Evolutionary conservation across 768 basidiomycete species (phyloP).

Genomic region (Lyophyllum shimeji): DNA sequence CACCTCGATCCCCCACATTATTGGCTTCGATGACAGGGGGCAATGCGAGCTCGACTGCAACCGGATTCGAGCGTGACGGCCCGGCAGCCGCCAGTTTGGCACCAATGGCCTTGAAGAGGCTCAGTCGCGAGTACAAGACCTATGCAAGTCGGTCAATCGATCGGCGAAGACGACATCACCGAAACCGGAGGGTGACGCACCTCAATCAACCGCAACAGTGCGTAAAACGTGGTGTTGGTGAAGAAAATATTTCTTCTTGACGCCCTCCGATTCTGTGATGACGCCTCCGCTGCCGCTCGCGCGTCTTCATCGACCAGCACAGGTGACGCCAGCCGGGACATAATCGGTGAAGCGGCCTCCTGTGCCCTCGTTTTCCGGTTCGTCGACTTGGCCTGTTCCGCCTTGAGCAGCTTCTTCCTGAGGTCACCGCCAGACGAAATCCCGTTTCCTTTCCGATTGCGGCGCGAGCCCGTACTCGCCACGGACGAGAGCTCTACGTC

Average conservation of each 20-base stretch:
- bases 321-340: slow-evolving; percentile 66
- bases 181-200: slow-evolving; percentile 40
- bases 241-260: slow-evolving; percentile 69
- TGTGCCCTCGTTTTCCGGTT: slow-evolving; percentile 56
- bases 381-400: slow-evolving; percentile 76
- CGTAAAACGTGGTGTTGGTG: slow-evolving; percentile 88
- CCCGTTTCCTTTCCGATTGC: slow-evolving; percentile 25
- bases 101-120: slow-evolving; percentile 75
- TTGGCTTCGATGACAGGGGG: slow-evolving; percentile 24
- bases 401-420: slow-evolving; percentile 79
- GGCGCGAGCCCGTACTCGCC: slow-evolving; percentile 37
- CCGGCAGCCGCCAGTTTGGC: slow-evolving; percentile 39
- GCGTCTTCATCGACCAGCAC: slow-evolving; percentile 45
- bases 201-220: slow-evolving; percentile 81
- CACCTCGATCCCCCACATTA: slow-evolving; percentile 31
- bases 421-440: slow-evolving; percentile 54
- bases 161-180: not conserved
- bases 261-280: slow-evolving; percentile 27
- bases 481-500: slow-evolving; percentile 39
- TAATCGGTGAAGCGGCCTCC: slow-evolving; percentile 46
- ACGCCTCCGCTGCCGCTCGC: slow-evolving; percentile 24
- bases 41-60: slow-evolving; percentile 27
- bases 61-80: slow-evolving; percentile 19
- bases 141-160: slow-evolving; percentile 28
- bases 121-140: slow-evolving; percentile 81